Evolutionary conservation across 192 early-diverging fungal genomes (phyloP), one percentile per base, ranked within the genome.

Genomic region (Endogone sp.): DNA sequence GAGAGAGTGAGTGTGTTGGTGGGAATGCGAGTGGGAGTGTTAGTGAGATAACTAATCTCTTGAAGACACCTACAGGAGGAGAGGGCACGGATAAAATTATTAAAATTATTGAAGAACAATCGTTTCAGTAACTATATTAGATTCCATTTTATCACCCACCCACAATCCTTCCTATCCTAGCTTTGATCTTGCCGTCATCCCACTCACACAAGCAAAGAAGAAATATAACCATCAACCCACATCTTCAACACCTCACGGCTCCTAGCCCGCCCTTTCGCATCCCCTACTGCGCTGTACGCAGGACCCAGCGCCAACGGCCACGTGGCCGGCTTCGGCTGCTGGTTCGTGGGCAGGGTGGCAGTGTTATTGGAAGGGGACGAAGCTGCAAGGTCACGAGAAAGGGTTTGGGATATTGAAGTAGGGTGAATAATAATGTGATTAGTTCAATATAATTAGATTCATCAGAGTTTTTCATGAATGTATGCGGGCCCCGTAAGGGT

Each of bases 161-260:
- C 37, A 49, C 37, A 49, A 49, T 49, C 16, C 1, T 16, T 49
- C 0, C 37, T 1, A 49, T 49, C 37, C 37, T 11, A 6, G 37
- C n/a, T n/a, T n/a, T n/a, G n/a, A n/a, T n/a, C n/a, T n/a, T n/a
- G n/a, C n/a, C n/a, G n/a, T n/a, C n/a, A n/a, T n/a, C n/a, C n/a
- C n/a, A n/a, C n/a, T n/a, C n/a, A n/a, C n/a, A n/a, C n/a, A n/a
- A n/a, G n/a, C n/a, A n/a, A 49, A 49, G 37, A 49, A 49, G 37
- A 44, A 44, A 44, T 13, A n/a, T n/a, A n/a, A n/a, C n/a, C n/a
- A n/a, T n/a, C n/a, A n/a, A 65, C 82, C 49, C 82, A 93, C 89
- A 84, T 82, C 84, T 92, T 89, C 64, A 93, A 77, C 16, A 90
- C 81, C 72, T 93, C 87, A 62, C 87, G 81, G 65, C 88, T 91